These are phyloP conservation scores for Wakefieldia striispora DNA, from an alignment of 768 basidiomycete species.

Conservation along the genomic window DNA sequence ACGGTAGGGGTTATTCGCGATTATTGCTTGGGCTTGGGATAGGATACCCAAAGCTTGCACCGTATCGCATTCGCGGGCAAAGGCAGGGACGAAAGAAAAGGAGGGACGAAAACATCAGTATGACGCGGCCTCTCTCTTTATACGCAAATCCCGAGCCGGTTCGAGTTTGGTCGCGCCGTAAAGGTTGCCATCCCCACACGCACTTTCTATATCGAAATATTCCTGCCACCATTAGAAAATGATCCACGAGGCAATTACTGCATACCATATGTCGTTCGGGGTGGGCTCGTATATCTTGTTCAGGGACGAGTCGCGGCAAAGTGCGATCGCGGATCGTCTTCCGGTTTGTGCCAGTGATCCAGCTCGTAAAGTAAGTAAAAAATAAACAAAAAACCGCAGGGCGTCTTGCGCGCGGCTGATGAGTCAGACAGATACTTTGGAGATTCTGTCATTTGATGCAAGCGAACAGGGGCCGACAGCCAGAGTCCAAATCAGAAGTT, in stretches of 20 bases:
- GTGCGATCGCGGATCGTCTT: neutral
- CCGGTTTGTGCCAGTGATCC: neutral
- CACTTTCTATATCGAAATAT: constrained; percentile 20
- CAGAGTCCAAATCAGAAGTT: constrained; percentile 5
- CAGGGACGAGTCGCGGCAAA: constrained; percentile 10
- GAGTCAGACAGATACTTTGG: constrained; percentile 1
- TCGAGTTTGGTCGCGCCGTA: constrained; percentile 14
- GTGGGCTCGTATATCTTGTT: neutral
- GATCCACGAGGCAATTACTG: constrained; percentile 23
- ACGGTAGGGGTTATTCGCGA: neutral
- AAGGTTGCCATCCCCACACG: constrained; percentile 10
- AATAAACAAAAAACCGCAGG: neutral
- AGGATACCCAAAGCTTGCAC: neutral
- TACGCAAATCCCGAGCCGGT: neutral
- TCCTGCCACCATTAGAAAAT: constrained; percentile 18
- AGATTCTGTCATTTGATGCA: neutral
- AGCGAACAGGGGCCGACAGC: constrained; percentile 5
- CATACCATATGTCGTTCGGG: constrained; percentile 6
- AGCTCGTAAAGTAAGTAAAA: neutral
- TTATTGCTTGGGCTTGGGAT: neutral
- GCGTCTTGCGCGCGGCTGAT: neutral
- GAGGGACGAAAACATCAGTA: neutral
- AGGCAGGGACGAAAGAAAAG: neutral
- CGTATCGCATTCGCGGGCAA: neutral
- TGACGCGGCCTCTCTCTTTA: constrained; percentile 9